Evolutionary conservation across 2,329 filamentous ascomycete genomes (phyloP), one percentile per base, ranked within the genome.

Genomic region (Scedosporium apiospermum): DNA sequence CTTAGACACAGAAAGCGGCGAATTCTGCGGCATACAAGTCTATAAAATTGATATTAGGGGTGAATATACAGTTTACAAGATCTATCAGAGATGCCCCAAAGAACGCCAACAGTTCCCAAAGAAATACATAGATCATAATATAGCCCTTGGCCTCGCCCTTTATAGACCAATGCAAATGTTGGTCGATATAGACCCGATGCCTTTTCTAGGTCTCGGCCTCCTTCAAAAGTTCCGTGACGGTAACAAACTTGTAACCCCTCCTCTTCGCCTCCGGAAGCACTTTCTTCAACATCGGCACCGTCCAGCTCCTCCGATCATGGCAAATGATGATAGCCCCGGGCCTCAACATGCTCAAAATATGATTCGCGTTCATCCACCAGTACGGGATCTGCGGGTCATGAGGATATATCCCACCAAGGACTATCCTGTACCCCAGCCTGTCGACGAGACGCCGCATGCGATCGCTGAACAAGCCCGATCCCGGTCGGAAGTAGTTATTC

Each of bases 361-460:
- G 91, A 66, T 78, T 80, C 6, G 90, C 88, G 74, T 96, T 96
- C 61, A 92, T 67, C 66, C 78, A 76, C 67, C 84, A 81, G 69
- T 83, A 87, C 9, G 79, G 78, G 63, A 96, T 88, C 78, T 96
- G 91, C n/a, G 92, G 87, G 75, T 96, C 92, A 76, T 96, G 91
- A 4, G 92, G 92, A 74, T 96, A 96, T 49, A 96, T 87, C 72
- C 86, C 87, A 2, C 92, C 92, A 46, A 96, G 76, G n/a, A 92
- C 88, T 60, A 95, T 79, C 59, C 81, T 79, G 73, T 91, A 93
- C 3, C 86, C 87, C 65, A 91, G 71, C 60, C 75, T 78, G 41
- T 75, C 75, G 6, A 91, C 74, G 42, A 88, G 71, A 41, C 75
- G 73, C 21, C 89, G 79, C 86, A 96, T 93, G 18, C 82, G 73